Evolutionary conservation across 2,329 filamentous ascomycete genomes (phyloP).

Genomic region (Colletotrichum zoysiae): DNA sequence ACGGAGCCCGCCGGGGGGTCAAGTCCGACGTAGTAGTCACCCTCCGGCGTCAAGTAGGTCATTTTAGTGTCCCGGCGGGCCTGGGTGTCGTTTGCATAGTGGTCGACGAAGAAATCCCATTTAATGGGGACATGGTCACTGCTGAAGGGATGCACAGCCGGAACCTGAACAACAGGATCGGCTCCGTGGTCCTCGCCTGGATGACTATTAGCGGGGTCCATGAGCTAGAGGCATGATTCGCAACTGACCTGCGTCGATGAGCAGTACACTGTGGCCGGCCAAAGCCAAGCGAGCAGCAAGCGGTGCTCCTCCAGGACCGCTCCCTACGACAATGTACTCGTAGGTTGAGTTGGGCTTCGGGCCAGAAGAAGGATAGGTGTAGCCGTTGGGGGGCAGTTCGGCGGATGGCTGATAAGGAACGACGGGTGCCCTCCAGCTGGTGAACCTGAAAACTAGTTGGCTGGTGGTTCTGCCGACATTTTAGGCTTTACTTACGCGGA

Average conservation of each 20-base stretch:
- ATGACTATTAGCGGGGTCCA: background rate
- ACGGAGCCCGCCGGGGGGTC: conserved; percentile 55
- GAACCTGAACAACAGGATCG: background rate
- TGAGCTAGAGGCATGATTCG: background rate
- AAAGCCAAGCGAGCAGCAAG: conserved; percentile 69
- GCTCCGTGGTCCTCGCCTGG: conserved; percentile 66
- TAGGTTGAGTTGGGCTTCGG: conserved; percentile 49
- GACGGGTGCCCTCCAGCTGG: background rate
- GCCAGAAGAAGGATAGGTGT: background rate
- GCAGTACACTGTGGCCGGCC: conserved; percentile 70
- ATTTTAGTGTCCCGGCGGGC: conserved; percentile 64
- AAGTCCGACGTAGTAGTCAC: conserved; percentile 46
- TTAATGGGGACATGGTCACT: background rate
- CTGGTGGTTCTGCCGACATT: background rate
- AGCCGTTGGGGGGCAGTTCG: background rate
- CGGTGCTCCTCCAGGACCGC: conserved; percentile 72
- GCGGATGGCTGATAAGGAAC: background rate
- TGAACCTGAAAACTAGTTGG: background rate
- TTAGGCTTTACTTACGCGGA: background rate
- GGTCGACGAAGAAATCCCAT: conserved; percentile 74
- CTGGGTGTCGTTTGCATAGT: conserved; percentile 63
- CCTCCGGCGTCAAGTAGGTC: conserved; percentile 52
- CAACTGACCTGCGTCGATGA: conserved; percentile 64
- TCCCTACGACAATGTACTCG: conserved; percentile 75
- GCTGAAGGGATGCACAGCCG: background rate